Base-by-base conservation (phyloP, 2,329 filamentous ascomycete species). In the Aureobasidium sp. region DNA sequence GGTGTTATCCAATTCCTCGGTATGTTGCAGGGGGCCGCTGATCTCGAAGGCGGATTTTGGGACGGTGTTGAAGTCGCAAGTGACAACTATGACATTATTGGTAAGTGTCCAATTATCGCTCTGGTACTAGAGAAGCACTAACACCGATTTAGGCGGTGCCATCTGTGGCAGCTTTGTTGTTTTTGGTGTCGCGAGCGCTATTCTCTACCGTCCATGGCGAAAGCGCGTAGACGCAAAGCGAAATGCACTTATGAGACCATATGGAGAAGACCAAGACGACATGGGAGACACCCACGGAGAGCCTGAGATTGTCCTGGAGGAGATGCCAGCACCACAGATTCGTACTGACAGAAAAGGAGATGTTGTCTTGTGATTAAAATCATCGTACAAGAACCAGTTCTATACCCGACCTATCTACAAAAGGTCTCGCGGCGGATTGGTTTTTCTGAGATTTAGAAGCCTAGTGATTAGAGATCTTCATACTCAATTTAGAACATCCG, bases 111-210 rank as follows among this genome's bases (percentile, higher is more conserved):
- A 5, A 5, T 13, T 14, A 9, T 29, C 39, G n/a, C 21, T 29
- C 3, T 16, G 3, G 48, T 2, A 21, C 27, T 11, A 8, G 4
- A 41, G 21, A 34, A 21, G 16, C 3, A 11, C 37, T 53, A 21
- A 34, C 21, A 5, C 11, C 21, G 7, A 30, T 21, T 3, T 41
- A 77, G 75, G 74, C 10, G 94, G 90, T 1, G 83, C 82, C 16
- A 96, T 99, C 37, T 96, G 92, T 66, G 91, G 86, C 0, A 79
- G 90, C 0, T 97, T 97, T 67, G 75, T 96, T 0, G 73, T 96
- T 0, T 87, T 91, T 50, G 93, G 91, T 0, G 73, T 84, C 0
- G 79, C 89, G 0, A 91, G 90, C 8, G 82, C 96, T 0, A 14
- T 93, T 0, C 71, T 88, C 0, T 97, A 97, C 71, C 83, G 82